Conservation (phyloP, 2,329 filamentous ascomycete genomes). For the Fusarium sp. region DNA sequence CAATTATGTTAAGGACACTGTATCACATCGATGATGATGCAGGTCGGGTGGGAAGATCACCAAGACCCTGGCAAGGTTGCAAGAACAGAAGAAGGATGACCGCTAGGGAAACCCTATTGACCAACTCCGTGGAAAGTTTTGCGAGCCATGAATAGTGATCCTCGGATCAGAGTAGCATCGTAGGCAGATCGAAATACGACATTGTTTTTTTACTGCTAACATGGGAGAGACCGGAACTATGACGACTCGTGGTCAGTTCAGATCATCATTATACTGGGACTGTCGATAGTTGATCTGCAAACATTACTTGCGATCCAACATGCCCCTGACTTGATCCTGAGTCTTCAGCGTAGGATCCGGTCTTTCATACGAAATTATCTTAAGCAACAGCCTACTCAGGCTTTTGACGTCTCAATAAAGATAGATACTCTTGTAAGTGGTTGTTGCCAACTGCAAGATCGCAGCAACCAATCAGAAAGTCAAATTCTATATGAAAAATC, state of each 20-base stretch:
- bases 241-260: not conserved
- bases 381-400: not conserved
- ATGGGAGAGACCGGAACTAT: not conserved
- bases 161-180: not conserved
- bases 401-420: not conserved
- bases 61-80: not conserved
- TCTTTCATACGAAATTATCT: not conserved
- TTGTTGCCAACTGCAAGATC: not conserved
- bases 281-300: not conserved
- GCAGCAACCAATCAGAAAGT: constrained; percentile 17
- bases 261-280: not conserved
- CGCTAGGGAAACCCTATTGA: not conserved
- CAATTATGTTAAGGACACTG: not conserved
- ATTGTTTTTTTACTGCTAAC: not conserved
- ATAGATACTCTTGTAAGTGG: not conserved
- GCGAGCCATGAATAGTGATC: not conserved
- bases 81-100: not conserved
- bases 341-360: not conserved
- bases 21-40: not conserved
- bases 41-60: not conserved
- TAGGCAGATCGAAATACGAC: constrained; percentile 1
- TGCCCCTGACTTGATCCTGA: too few relatives aligned
- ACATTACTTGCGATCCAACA: not conserved
- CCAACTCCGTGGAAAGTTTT: not conserved
- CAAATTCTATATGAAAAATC: not conserved